Conservation (phyloP, 495 filamentous ascomycete genomes). For the Penicillium tannophilum region DNA sequence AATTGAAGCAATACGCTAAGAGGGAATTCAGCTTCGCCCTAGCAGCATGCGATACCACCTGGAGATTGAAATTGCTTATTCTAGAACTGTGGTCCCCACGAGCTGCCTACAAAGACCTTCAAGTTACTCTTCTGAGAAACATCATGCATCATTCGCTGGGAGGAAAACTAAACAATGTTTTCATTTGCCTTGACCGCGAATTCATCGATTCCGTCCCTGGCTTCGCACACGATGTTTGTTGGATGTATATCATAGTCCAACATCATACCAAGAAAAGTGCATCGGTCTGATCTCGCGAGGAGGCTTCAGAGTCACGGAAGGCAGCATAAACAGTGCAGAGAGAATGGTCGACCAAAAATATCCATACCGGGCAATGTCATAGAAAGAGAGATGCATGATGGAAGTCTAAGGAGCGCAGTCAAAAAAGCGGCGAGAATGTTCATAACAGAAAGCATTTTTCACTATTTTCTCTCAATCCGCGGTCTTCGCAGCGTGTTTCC, state of each 20-base stretch:
- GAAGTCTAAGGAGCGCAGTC: too few species aligned
- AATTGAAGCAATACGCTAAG: background rate
- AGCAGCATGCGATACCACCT: background rate
- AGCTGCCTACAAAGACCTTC: background rate
- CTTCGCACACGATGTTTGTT: background rate
- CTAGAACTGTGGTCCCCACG: background rate
- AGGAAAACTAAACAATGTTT: background rate
- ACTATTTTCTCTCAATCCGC: too few species aligned
- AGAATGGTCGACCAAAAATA: too few species aligned
- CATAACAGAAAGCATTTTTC: too few species aligned
- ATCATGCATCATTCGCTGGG: background rate
- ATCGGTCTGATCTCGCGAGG: too few species aligned
- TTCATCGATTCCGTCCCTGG: background rate
- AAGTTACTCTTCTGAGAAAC: background rate
- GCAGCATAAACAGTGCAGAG: too few species aligned
- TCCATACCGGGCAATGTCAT: too few species aligned
- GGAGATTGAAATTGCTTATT: conserved; percentile 1
- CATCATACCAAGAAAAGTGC: background rate
- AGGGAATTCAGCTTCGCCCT: background rate
- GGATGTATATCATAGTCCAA: background rate
- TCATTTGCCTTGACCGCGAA: background rate
- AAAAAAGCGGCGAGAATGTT: too few species aligned
- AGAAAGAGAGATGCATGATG: too few species aligned
- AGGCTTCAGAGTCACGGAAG: too few species aligned
- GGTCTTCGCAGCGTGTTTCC: too few species aligned